phyloP scores from a whole-genome alignment of 176 grass and related monocot genomes.

The Triticum monococcum region DNA sequence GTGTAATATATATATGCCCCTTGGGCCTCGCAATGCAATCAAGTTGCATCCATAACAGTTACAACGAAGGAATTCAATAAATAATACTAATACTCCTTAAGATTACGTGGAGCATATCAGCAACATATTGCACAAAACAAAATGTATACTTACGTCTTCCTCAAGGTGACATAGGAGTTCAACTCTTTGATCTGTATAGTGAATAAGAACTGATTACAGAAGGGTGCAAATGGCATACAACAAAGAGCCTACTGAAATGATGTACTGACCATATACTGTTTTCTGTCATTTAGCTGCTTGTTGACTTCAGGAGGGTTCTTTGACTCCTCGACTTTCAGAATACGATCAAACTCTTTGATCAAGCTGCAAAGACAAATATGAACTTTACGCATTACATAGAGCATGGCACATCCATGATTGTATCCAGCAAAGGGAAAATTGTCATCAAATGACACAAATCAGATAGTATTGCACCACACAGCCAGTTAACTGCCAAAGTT shows the following conservation, averaged over 20 bases:
- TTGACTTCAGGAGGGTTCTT: slow-evolving; percentile 61
- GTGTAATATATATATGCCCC: too few relatives aligned
- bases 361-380: slow-evolving; percentile 45
- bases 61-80: neutral
- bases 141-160: slow-evolving; percentile 85
- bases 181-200: slow-evolving; percentile 92
- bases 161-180: slow-evolving; percentile 96
- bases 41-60: too few relatives aligned
- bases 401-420: neutral
- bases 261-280: slow-evolving; percentile 81
- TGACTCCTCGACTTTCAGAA: slow-evolving; percentile 81
- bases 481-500: neutral
- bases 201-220: slow-evolving; percentile 19
- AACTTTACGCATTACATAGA: slow-evolving; percentile 12
- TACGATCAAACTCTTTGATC: slow-evolving; percentile 88
- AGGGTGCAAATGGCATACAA: slow-evolving; percentile 8
- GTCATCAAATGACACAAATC: neutral
- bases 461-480: slow-evolving; percentile 6
- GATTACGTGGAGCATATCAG: neutral
- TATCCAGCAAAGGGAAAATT: slow-evolving; percentile 13
- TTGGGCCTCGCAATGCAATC: too few relatives aligned
- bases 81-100: neutral
- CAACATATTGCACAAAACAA: neutral
- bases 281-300: slow-evolving; percentile 94
- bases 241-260: neutral